phyloP scores from a whole-genome alignment of 768 basidiomycete species.

The Suillus placidus region DNA sequence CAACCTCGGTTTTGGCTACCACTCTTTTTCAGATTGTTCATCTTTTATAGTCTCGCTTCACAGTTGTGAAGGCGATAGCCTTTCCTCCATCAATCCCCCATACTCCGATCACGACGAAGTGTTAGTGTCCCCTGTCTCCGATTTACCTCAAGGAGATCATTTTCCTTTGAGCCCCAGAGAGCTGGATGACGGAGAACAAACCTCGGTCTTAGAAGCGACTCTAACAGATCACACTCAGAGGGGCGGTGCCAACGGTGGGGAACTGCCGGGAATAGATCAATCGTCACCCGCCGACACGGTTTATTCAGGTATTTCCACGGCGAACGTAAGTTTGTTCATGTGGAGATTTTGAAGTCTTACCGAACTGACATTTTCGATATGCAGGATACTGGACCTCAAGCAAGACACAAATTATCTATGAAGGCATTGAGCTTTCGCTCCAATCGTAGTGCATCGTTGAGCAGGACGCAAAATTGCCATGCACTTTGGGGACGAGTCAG shows the following conservation, averaged over 20 bases:
- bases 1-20: background rate
- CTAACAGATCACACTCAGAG: background rate
- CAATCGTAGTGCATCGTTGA: background rate
- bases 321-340: background rate
- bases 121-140: slow-evolving; percentile 4
- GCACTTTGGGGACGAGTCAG: background rate
- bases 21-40: background rate
- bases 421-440: background rate
- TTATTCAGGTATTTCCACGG: background rate
- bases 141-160: background rate
- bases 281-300: background rate
- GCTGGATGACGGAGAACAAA: background rate
- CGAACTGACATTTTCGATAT: background rate
- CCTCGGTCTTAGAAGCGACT: background rate
- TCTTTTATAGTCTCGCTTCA: slow-evolving; percentile 6
- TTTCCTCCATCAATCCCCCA: background rate
- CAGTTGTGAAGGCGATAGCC: background rate
- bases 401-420: background rate
- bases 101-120: background rate
- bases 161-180: background rate
- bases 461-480: background rate
- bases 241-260: too few relatives aligned
- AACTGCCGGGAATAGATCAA: background rate
- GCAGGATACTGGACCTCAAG: background rate
- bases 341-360: background rate